Evolutionary conservation across 2,329 filamentous ascomycete species (phyloP).

Genomic region (Talaromyces sp.): DNA sequence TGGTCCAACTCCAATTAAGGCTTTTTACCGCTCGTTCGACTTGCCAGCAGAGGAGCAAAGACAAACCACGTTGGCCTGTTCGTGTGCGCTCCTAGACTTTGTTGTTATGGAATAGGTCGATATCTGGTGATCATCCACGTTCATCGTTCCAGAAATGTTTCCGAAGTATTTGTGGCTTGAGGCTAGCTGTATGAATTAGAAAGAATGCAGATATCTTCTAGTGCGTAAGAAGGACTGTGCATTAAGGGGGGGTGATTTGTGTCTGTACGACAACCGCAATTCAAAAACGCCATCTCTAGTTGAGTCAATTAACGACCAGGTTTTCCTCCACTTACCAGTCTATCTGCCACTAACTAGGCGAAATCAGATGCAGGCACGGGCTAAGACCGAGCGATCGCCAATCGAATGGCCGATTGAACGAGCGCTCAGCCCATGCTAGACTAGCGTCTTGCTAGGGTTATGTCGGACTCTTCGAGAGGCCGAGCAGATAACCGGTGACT

Average conservation of each 20-base stretch:
- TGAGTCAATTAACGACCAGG: not conserved
- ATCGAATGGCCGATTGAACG: not conserved
- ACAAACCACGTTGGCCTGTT: not conserved
- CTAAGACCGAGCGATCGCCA: not conserved
- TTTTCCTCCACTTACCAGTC: not conserved
- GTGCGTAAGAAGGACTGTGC: not conserved
- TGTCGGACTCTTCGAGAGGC: not conserved
- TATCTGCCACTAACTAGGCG: not conserved
- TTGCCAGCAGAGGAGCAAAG: not conserved
- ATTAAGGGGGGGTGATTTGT: not conserved
- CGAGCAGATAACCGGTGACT: not conserved
- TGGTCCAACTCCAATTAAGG: not conserved
- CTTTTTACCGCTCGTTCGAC: not conserved
- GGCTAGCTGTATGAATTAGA: not conserved
- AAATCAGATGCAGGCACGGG: slow-evolving; percentile 3
- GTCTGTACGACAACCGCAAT: not conserved
- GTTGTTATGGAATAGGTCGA: not conserved
- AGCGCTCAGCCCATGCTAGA: not conserved
- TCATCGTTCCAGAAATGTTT: not conserved
- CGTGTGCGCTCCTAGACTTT: not conserved
- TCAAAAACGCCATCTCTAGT: not conserved
- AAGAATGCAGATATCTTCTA: not conserved
- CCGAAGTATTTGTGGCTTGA: not conserved
- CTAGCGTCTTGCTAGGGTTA: not conserved
- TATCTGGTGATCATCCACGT: not conserved